phyloP scores from a whole-genome alignment of 208 protist genomes.

The Plasmodiophora brassicae region DNA sequence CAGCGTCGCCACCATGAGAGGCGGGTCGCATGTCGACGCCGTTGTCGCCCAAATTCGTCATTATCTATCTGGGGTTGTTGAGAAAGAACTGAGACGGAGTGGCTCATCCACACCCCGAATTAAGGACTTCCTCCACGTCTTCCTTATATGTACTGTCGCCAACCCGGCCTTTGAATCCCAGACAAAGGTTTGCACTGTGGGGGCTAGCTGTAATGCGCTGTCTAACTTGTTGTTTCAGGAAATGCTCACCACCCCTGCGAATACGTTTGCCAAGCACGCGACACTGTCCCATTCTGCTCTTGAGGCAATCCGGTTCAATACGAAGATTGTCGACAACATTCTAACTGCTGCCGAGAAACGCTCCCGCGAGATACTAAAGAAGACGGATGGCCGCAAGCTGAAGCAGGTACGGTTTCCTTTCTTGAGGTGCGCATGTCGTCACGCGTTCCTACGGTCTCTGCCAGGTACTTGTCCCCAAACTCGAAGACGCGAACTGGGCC shows the following conservation, averaged over 20 bases:
- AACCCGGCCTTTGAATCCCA: constrained; percentile 98
- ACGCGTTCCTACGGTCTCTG: background rate
- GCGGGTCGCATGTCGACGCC: constrained; percentile 98
- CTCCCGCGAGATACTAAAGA: constrained; percentile 50
- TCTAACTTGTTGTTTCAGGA: background rate
- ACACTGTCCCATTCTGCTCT: background rate
- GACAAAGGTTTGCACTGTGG: background rate
- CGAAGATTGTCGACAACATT: background rate
- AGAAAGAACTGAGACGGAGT: constrained; percentile 84
- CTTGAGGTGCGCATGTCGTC: constrained; percentile 36
- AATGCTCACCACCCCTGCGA: background rate
- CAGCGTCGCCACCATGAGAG: constrained; percentile 91
- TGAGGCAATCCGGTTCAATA: background rate
- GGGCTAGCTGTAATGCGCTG: background rate
- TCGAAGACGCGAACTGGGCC: constrained; percentile 99
- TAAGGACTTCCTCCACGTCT: constrained; percentile 92
- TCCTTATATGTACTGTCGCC: constrained; percentile 96
- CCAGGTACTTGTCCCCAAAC: constrained; percentile 81
- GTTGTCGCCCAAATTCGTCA: constrained; percentile 79
- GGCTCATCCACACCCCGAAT: constrained; percentile 76
- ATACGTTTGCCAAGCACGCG: background rate
- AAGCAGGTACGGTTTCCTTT: background rate
- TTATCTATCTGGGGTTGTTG: constrained; percentile 70
- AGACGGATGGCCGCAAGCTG: constrained; percentile 65
- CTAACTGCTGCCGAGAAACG: background rate